Evolutionary conservation across 1,284 basidiomycete genomes (phyloP), one percentile per base, ranked within the genome.

Genomic region (Austropuccinia psidii): DNA sequence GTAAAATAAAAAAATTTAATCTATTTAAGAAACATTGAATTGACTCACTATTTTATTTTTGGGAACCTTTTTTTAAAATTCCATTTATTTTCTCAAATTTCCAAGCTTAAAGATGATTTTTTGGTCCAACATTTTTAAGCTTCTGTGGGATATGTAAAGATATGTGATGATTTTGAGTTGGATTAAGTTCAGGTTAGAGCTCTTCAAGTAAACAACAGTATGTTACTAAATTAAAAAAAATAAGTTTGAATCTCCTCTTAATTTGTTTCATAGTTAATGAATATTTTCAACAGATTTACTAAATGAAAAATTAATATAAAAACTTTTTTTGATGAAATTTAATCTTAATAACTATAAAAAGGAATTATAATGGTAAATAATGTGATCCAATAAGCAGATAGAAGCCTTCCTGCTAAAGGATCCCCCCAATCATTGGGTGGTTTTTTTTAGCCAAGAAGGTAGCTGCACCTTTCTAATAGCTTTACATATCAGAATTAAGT

Each of bases 41-140:
- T n/a, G n/a, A n/a, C n/a, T n/a, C n/a, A n/a, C n/a, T n/a, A n/a
- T 47, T 69, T 21, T 69, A n/a, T n/a, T 69, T 58, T 37, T 47
- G 57, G 67, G 67, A 29, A 24, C 29, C 49, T 58, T 39, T 24
- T n/a, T 69, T 37, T 19, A 69, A 55, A 29, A 69, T 69, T 13
- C 54, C 55, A 49, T 69, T 69, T 1, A 69, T 60, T 68, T 68
- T 50, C 41, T 68, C 52, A 45, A 68, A 68, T 37, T 68, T 35
- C 66, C 66, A 68, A 27, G 67, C 57, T 13, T 52, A 52, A 29
- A 69, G 67, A 47, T 58, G 58, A 35, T 69, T 69, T 27, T 24
- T 9, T 21, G 67, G 67, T 60, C 67, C 67, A 49, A 58, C 57
- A 13, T 11, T 58, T 47, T 58, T 27, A 21, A 37, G 31, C 55